These are phyloP conservation scores for Cinnamomum micranthum DNA, from an alignment of 164 flowering plant species.

Conservation along the genomic window DNA sequence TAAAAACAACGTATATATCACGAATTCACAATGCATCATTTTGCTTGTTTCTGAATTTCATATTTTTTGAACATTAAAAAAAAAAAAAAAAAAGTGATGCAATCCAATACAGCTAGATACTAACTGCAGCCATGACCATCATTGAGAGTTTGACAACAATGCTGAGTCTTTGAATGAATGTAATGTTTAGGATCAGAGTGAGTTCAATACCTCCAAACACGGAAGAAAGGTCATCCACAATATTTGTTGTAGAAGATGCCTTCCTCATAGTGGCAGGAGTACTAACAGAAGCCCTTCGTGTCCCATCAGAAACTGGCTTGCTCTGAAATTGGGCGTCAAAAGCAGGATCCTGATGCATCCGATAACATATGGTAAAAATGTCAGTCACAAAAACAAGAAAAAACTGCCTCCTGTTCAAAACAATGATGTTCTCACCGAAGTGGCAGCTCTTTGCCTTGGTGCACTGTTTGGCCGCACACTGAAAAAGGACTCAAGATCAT, in stretches of 20 bases:
- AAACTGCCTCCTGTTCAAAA: not conserved
- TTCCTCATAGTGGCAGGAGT: conserved; percentile 60
- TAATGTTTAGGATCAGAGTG: not conserved
- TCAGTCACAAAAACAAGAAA: not conserved
- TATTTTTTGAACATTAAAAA: too few relatives aligned
- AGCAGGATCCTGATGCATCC: conserved; percentile 50
- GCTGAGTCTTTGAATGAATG: not conserved
- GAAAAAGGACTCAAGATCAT: conserved; percentile 85
- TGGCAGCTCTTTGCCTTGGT: conserved; percentile 60
- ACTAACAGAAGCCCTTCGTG: conserved; percentile 47
- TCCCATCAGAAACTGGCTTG: conserved; percentile 52
- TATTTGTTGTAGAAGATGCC: conserved; percentile 71
- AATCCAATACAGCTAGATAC: too few relatives aligned
- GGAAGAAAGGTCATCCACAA: conserved; percentile 79
- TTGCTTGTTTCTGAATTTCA: too few relatives aligned
- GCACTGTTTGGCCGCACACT: conserved; percentile 81
- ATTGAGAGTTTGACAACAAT: not conserved
- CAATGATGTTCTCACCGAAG: conserved; percentile 47
- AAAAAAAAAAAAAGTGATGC: too few relatives aligned
- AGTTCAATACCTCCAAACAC: conserved; percentile 75
- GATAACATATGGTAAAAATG: not conserved
- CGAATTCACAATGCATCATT: too few relatives aligned
- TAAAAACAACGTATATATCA: too few relatives aligned
- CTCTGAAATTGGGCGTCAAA: conserved; percentile 58
- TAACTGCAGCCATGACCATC: not conserved